These are phyloP conservation scores for Tulasnella calospora DNA, from an alignment of 768 basidiomycete genomes.

Conservation along the genomic window DNA sequence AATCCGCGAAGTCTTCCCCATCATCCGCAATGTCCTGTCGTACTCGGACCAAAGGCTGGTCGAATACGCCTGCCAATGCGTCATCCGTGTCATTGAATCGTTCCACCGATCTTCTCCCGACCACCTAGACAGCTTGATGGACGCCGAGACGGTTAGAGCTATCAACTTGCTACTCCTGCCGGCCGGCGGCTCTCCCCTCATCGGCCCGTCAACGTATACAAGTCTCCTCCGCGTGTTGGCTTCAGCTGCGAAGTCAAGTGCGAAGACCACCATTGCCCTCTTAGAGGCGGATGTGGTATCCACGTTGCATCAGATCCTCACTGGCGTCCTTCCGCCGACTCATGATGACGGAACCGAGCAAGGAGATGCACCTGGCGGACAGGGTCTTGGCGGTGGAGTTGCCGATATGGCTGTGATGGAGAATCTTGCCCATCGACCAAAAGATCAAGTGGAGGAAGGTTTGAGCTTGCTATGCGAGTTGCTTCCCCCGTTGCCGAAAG, in stretches of 20 bases:
- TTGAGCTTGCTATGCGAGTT: conserved; percentile 84
- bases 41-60: conserved; percentile 97
- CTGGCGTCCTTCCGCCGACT: conserved; percentile 80
- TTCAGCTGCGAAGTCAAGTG: conserved; percentile 79
- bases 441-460: conserved; percentile 95
- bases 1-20: conserved; percentile 78
- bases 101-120: conserved; percentile 81
- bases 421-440: conserved; percentile 91
- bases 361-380: conserved; percentile 56
- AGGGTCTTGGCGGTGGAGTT: conserved; percentile 79
- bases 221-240: conserved; percentile 80
- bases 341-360: conserved; percentile 45
- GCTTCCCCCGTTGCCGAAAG: conserved; percentile 89
- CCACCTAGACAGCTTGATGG: conserved; percentile 80
- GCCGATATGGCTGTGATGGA: conserved; percentile 98
- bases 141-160: conserved; percentile 70
- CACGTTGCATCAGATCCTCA: conserved; percentile 90
- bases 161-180: conserved; percentile 82
- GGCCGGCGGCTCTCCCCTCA: conserved; percentile 71
- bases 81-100: conserved; percentile 89
- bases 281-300: conserved; percentile 90
- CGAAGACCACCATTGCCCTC: conserved; percentile 78
- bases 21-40: conserved; percentile 83
- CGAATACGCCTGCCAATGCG: conserved; percentile 90
- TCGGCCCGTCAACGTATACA: conserved; percentile 84